phyloP scores from a whole-genome alignment of 2,329 filamentous ascomycete species.

The Stylonectria norvegica region DNA sequence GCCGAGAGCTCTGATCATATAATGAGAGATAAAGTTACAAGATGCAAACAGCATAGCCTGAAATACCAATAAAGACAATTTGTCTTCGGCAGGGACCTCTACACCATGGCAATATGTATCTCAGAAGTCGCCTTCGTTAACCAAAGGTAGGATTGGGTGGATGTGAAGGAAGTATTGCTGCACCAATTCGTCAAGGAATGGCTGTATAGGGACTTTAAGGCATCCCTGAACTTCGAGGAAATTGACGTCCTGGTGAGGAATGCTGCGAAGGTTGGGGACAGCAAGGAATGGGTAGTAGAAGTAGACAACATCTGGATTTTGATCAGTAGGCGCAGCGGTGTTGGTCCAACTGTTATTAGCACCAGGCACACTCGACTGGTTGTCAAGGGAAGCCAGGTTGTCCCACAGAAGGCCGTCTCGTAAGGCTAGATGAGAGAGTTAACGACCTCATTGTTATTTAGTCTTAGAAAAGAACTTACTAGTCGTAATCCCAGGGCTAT shows the following conservation, averaged over 20 bases:
- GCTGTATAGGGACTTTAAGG: constrained; percentile 14
- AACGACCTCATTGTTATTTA: not conserved
- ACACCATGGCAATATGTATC: constrained; percentile 12
- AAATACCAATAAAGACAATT: constrained; percentile 11
- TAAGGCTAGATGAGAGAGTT: not conserved
- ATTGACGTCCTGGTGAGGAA: constrained; percentile 34
- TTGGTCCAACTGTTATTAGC: not conserved
- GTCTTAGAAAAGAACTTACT: not conserved
- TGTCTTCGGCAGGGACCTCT: not conserved
- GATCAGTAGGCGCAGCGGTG: not conserved
- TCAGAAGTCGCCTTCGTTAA: constrained; percentile 21
- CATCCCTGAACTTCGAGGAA: constrained; percentile 10
- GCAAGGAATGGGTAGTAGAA: constrained; percentile 42
- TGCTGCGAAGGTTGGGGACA: constrained; percentile 30
- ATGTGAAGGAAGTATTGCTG: constrained; percentile 21
- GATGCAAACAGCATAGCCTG: constrained; percentile 18
- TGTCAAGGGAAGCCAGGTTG: not conserved
- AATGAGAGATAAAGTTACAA: constrained; percentile 7
- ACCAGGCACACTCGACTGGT: not conserved
- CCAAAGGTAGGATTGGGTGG: constrained; percentile 20
- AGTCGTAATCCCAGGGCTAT: not conserved
- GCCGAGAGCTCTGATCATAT: not conserved
- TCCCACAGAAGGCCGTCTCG: no score
- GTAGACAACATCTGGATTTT: constrained; percentile 35
- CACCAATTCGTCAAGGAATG: constrained; percentile 17